Conservation (phyloP, 306 rosid genomes). For the Glycine soja region DNA sequence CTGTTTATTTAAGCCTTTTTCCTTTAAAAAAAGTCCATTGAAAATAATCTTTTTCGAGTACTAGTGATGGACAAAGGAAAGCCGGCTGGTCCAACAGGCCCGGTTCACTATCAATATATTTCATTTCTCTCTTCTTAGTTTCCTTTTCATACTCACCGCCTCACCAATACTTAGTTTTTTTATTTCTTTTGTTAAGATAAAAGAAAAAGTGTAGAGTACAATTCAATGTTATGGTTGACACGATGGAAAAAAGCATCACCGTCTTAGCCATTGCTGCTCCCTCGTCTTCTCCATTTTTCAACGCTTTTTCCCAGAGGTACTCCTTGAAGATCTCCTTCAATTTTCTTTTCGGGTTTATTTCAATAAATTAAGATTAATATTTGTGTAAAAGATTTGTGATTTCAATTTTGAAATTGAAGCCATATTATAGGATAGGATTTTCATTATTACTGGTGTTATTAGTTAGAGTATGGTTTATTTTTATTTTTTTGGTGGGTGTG, state of each 20-base stretch:
- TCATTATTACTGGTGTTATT: not conserved
- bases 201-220: conserved; percentile 2
- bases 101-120: not conserved
- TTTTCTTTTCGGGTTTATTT: conserved; percentile 29
- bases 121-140: not conserved
- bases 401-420: not conserved
- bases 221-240: conserved; percentile 15
- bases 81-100: not conserved
- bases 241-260: conserved; percentile 29
- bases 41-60: not conserved
- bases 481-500: conserved; percentile 1
- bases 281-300: no score
- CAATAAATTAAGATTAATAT: not conserved
- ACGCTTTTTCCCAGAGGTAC: conserved; percentile 21
- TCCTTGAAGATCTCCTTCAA: conserved; percentile 30
- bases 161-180: not conserved
- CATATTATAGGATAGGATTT: conserved; percentile 1
- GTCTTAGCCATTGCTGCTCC: not conserved
- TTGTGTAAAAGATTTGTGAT: not conserved
- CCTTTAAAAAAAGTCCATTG: no score
- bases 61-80: not conserved
- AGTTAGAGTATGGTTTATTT: not conserved
- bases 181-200: not conserved
- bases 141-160: conserved; percentile 7
- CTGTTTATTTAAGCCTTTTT: no score